Evolutionary conservation across 768 basidiomycete genomes (phyloP).

Genomic region (Boletus pseudo-olivaceus): DNA sequence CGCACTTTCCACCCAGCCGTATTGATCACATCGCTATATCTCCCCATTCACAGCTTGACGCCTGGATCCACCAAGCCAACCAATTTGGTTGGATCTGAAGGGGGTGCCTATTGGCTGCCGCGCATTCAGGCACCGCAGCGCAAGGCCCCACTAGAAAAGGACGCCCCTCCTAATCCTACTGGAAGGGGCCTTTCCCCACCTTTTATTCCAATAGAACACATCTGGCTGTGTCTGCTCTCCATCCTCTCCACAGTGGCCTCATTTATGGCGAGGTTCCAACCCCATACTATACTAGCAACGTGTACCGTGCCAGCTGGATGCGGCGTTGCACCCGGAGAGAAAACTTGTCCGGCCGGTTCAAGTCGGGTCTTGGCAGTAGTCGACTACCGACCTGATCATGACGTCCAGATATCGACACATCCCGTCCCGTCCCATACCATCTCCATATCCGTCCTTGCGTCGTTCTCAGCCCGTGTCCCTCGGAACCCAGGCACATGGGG

Average conservation of each 20-base stretch:
- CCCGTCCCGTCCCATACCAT: background rate
- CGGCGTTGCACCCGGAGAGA: background rate
- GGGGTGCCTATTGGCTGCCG: too few relatives aligned
- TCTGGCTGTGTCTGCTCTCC: background rate
- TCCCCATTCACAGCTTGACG: background rate
- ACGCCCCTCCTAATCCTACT: too few relatives aligned
- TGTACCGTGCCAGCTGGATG: background rate
- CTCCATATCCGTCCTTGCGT: conserved; percentile 1
- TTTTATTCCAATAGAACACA: background rate
- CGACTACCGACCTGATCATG: too few relatives aligned
- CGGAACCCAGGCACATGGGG: conserved; percentile 10
- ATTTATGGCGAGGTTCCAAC: too few relatives aligned
- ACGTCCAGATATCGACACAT: too few relatives aligned
- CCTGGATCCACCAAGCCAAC: background rate
- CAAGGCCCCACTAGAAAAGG: too few relatives aligned
- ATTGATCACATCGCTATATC: too few relatives aligned
- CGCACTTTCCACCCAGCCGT: too few relatives aligned
- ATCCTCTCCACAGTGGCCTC: background rate
- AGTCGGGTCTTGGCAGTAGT: background rate
- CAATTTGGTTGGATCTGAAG: background rate
- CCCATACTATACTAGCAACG: too few relatives aligned
- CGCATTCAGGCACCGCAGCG: too few relatives aligned
- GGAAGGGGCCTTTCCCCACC: too few relatives aligned
- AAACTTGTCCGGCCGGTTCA: background rate
- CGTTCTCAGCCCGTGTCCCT: conserved; percentile 10